Evolutionary conservation across 2,329 filamentous ascomycete genomes (phyloP), one percentile per base, ranked within the genome.

Genomic region (Cyphellophora europaea): DNA sequence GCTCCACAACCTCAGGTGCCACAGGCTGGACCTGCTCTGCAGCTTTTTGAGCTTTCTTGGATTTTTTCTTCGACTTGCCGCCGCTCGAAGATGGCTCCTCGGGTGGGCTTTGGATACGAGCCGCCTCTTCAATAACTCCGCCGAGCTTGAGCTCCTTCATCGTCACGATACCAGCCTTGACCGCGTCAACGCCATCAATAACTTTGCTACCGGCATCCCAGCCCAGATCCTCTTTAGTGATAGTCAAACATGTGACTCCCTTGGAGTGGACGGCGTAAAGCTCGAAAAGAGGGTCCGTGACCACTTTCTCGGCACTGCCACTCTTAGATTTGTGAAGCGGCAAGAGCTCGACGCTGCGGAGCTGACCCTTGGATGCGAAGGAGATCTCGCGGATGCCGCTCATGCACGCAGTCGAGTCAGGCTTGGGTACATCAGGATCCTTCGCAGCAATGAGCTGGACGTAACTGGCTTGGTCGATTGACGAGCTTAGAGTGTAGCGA

Each of bases 261-360:
- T 87, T 93, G 8, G 91, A 95, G 59, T 98, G 89, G 81, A 95
- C 93, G 19, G 86, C 82, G 56, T 98, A 98, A 6, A 98, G 71
- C 64, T 98, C 91, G 52, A 98, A 96, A 11, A 95, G 64, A 0
- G 80, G 77, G 11, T 76, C 75, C 44, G 91, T 82, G 14, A 81
- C 78, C 2, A 66, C 61, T 13, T 61, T 57, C 15, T 67, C 67
- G 25, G 74, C 72, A 40, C 76, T 69, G 5, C 70, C 62, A 11
- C 53, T 56, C 6, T 49, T 55, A 35, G 57, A 50, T 41, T 67
- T 67, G 42, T 76, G 72, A 36, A 79, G 74, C 51, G 79, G 77
- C 16, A 96, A 72, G 52, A 98, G 85, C 52, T 94, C 87, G 37
- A 98, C 65, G 55, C 89, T 96, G 56, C 91, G 78, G 33, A 98